These are phyloP conservation scores for Aspergillus taichungensis DNA, from an alignment of 495 filamentous ascomycete genomes.

Conservation along the genomic window DNA sequence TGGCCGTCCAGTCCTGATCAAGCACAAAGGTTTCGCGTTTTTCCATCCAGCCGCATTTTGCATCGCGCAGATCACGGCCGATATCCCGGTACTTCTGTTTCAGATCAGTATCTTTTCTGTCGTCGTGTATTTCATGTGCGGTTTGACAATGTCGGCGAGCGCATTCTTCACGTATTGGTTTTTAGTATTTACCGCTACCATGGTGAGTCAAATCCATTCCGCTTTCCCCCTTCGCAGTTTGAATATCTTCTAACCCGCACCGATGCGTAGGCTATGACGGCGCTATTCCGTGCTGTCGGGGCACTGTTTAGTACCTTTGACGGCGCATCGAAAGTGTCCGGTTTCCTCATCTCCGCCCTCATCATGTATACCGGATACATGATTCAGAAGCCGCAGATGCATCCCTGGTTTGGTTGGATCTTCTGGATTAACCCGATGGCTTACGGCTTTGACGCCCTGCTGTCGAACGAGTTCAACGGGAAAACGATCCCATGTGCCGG, in stretches of 20 bases:
- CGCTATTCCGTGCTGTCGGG: constrained; percentile 44
- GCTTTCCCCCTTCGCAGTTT: constrained; percentile 42
- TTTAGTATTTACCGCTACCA: constrained; percentile 30
- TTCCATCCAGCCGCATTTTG: constrained; percentile 67
- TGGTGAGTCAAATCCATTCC: constrained; percentile 26
- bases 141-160: constrained; percentile 35
- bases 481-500: constrained; percentile 40
- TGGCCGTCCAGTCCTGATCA: constrained; percentile 61
- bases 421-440: constrained; percentile 63
- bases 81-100: constrained; percentile 57
- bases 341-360: constrained; percentile 29
- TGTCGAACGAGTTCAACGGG: constrained; percentile 57
- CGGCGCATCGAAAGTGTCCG: constrained; percentile 47
- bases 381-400: constrained; percentile 59
- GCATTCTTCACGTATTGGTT: constrained; percentile 46
- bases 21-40: constrained; percentile 68
- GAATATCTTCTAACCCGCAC: constrained; percentile 30
- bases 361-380: constrained; percentile 55
- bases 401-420: constrained; percentile 72
- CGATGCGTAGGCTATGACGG: constrained; percentile 36
- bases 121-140: constrained; percentile 68
- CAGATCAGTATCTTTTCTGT: constrained; percentile 58
- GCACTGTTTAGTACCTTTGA: constrained; percentile 43
- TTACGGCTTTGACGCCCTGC: constrained; percentile 62
- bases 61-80: constrained; percentile 60